Evolutionary conservation across 2,329 filamentous ascomycete species (phyloP), one percentile per base, ranked within the genome.

Genomic region (Rhynchosporium secalis): DNA sequence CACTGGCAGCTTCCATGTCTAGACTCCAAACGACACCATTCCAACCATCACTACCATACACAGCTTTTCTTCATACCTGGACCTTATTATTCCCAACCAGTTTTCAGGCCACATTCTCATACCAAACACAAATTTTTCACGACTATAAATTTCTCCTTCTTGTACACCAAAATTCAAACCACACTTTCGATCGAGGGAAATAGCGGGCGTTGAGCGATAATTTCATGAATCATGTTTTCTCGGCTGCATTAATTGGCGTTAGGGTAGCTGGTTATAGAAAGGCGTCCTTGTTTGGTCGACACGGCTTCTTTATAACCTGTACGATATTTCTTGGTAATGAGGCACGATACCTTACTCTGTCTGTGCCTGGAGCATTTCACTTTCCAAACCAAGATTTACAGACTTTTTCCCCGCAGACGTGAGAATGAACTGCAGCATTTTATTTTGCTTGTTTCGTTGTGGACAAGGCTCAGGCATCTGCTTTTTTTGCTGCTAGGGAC

Each of bases 81-180:
- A 10, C 8, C 49, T 40, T 1, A 5, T 7, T 20, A 20, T 20
- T 20, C 4, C n/a, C 1, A 8, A 26, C 10, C 3, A 9, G 8
- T 8, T n/a, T 26, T 8, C 1, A 10, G 15, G 8, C 15, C 43
- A 46, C n/a, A 46, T n/a, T 9, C 43, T 46, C 43, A 8, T 9
- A 13, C 26, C 46, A 48, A 48, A 3, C 31, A 9, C 48, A 10
- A 45, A 45, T 13, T 29, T 2, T 55, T 28, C 20, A 43, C 26
- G n/a, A 43, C 12, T 20, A 20, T 48, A 52, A 36, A 29, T 9
- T 31, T 56, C 33, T 28, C 26, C 26, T 56, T 56, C 54, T 46
- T 56, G 54, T 56, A 56, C 26, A 56, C 38, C 40, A 31, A 20
- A 5, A n/a, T 56, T n/a, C 1, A 56, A 28, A 56, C 45, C 54